These are phyloP conservation scores for Boletus barrowsii DNA, from an alignment of 768 basidiomycete species.

Conservation along the genomic window DNA sequence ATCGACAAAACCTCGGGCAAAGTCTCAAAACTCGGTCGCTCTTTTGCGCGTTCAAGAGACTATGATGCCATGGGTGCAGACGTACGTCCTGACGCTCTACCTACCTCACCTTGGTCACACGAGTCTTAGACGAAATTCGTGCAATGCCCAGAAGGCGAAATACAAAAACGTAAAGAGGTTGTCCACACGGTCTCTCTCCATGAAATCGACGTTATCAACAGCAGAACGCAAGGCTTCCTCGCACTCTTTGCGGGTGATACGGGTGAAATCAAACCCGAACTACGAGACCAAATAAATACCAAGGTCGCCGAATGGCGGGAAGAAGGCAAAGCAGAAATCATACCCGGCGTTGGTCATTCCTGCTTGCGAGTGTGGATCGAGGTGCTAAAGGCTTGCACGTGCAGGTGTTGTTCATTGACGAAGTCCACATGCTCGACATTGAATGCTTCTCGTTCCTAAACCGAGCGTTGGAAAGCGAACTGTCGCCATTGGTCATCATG, in stretches of 20 bases:
- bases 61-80: conserved; percentile 99
- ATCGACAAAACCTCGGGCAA: conserved; percentile 98
- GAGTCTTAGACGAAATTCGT: conserved; percentile 89
- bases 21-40: conserved; percentile 92
- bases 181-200: conserved; percentile 97
- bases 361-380: neutral
- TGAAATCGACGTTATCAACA: conserved; percentile 99
- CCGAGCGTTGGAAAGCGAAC: conserved; percentile 88
- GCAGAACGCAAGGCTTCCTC: conserved; percentile 96
- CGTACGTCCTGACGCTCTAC: conserved; percentile 46
- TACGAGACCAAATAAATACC: conserved; percentile 93
- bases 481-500: conserved; percentile 97
- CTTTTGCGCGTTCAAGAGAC: conserved; percentile 94
- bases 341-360: conserved; percentile 74
- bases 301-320: conserved; percentile 98
- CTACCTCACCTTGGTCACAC: neutral
- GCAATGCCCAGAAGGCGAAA: conserved; percentile 96
- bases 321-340: conserved; percentile 97
- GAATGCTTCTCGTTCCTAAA: conserved; percentile 99
- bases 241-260: conserved; percentile 95
- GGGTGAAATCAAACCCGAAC: conserved; percentile 96
- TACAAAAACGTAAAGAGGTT: conserved; percentile 96
- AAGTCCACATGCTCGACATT: conserved; percentile 99
- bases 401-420: conserved; percentile 97
- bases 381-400: neutral